A percentile compares a stretch with the other conserved stretches of the same genome.
These are phyloP conservation scores for Termitomyces sp. DNA, from an alignment of 768 basidiomycete species.

Conservation along the genomic window DNA sequence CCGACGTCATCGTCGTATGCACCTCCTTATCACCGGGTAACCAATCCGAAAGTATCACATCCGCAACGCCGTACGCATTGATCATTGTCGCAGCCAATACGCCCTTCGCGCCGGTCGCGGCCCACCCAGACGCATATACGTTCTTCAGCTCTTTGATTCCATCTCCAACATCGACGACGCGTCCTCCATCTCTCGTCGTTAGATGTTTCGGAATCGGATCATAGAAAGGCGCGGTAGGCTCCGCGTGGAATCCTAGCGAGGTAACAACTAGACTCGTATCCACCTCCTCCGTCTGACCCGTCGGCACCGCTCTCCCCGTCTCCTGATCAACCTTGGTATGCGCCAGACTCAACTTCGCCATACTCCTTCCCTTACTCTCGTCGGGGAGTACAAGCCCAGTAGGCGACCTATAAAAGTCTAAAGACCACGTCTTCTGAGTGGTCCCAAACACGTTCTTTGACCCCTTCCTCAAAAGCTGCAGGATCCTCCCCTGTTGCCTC, in stretches of 20 bases:
- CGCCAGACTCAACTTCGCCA: conserved; percentile 46
- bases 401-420: conserved; percentile 81
- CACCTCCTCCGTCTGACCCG: conserved; percentile 47
- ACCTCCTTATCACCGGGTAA: conserved; percentile 1
- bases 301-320: conserved; percentile 47
- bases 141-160: conserved; percentile 35
- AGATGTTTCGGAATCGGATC: conserved; percentile 56
- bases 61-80: conserved; percentile 79
- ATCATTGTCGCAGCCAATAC: conserved; percentile 94
- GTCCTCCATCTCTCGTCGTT: conserved; percentile 46
- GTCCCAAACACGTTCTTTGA: conserved; percentile 47
- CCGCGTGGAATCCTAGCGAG: conserved; percentile 81
- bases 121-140: conserved; percentile 95
- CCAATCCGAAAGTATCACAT: conserved; percentile 63
- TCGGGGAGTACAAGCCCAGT: conserved; percentile 33
- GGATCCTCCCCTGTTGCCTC: conserved; percentile 62
- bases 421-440: conserved; percentile 69
- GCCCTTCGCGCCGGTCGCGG: conserved; percentile 85
- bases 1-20: background rate
- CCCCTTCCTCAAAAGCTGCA: conserved; percentile 66
- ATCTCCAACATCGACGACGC: conserved; percentile 33
- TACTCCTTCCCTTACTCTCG: conserved; percentile 10
- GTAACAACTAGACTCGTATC: conserved; percentile 80
- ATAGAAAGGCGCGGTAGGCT: conserved; percentile 56
- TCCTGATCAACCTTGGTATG: conserved; percentile 57